Evolutionary conservation across 2,329 filamentous ascomycete genomes (phyloP).

Genomic region (Colletotrichum limetticola): DNA sequence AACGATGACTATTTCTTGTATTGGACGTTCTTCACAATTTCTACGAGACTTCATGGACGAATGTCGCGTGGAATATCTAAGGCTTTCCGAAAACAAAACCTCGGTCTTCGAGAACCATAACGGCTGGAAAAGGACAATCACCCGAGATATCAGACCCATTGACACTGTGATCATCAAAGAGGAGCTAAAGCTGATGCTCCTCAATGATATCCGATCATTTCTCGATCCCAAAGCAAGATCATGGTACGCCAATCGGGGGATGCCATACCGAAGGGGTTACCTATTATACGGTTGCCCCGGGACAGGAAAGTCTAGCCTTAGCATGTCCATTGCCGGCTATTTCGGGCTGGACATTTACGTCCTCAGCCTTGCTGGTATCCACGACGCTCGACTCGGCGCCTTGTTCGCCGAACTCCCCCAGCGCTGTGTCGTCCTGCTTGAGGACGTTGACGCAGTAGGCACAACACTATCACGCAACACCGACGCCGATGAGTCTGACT

Average conservation of each 20-base stretch:
- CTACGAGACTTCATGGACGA: constrained; percentile 45
- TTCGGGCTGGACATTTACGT: constrained; percentile 49
- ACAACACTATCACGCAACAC: not conserved
- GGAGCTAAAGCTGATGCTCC: not conserved
- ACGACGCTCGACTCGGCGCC: constrained; percentile 42
- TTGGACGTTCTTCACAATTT: constrained; percentile 36
- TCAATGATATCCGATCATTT: constrained; percentile 41
- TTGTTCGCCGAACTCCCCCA: constrained; percentile 45
- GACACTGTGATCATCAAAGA: not conserved
- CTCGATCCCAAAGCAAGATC: constrained; percentile 42
- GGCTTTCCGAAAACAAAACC: constrained; percentile 42
- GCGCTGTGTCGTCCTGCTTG: constrained; percentile 49
- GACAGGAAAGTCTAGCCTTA: constrained; percentile 52
- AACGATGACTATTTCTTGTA: constrained; percentile 36
- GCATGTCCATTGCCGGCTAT: constrained; percentile 47
- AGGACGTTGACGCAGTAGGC: no score
- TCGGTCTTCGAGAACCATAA: constrained; percentile 43
- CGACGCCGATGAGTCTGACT: not conserved
- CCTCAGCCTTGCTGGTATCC: constrained; percentile 46
- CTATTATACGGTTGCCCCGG: constrained; percentile 51
- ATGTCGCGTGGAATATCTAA: constrained; percentile 43
- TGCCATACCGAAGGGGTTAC: constrained; percentile 43
- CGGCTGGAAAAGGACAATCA: not conserved
- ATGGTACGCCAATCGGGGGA: constrained; percentile 45
- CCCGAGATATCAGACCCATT: not conserved